Evolutionary conservation across 129 eudicot species (phyloP).

Genomic region (sunflower (Helianthus annuus)): HanXRQr2.0-SUNRISE NC_035434.2:162899749-162900248

Average conservation of each 20-base stretch:
- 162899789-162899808: too few relatives aligned
- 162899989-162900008: conserved; percentile 74
- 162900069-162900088: background rate
- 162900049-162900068: too few relatives aligned
- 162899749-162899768: too few relatives aligned
- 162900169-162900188: background rate
- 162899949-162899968: conserved; percentile 78
- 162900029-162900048: background rate
- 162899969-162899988: conserved; percentile 65
- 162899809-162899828: too few relatives aligned
- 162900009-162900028: conserved; percentile 74
- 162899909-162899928: conserved; percentile 41
- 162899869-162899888: background rate
- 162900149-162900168: background rate
- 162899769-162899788: too few relatives aligned
- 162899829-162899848: too few relatives aligned
- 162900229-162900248: too few relatives aligned
- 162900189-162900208: background rate
- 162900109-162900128: conserved; percentile 1
- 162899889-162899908: conserved; percentile 1
- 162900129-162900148: background rate
- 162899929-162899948: conserved; percentile 63
- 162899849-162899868: too few relatives aligned
- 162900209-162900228: too few relatives aligned
- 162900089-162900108: background rate